phyloP scores from a whole-genome alignment of 495 filamentous ascomycete genomes.

The Aspergillus indologenus region DNA sequence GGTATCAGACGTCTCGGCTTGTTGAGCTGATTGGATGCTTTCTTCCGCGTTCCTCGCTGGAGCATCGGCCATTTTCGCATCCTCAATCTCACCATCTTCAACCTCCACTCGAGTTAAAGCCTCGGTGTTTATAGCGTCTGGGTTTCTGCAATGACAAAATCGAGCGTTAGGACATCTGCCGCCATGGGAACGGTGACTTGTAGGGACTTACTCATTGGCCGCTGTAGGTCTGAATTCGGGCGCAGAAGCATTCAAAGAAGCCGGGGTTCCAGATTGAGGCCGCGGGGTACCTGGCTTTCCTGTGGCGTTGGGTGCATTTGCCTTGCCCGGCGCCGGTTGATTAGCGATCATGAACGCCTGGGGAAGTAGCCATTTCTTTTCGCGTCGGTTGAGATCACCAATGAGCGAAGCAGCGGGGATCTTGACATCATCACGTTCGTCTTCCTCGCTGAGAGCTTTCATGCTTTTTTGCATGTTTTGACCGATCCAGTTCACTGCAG shows the following conservation, averaged over 20 bases:
- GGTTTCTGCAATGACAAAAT: slow-evolving; percentile 23
- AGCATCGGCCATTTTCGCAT: slow-evolving; percentile 51
- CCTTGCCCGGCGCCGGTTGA: slow-evolving; percentile 16
- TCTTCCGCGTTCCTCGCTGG: slow-evolving; percentile 18
- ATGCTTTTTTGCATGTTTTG: slow-evolving; percentile 65
- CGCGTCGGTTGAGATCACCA: slow-evolving; percentile 74
- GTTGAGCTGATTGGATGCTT: slow-evolving; percentile 8
- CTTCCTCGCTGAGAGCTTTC: slow-evolving; percentile 60
- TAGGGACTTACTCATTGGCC: slow-evolving; percentile 39
- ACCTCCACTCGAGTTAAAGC: slow-evolving; percentile 50
- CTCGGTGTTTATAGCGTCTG: slow-evolving; percentile 31
- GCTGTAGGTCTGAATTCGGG: slow-evolving; percentile 45
- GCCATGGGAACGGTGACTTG: not conserved
- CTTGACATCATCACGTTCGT: slow-evolving; percentile 82
- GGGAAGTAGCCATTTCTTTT: slow-evolving; percentile 80
- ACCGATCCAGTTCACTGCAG: slow-evolving; percentile 84
- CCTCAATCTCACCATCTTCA: slow-evolving; percentile 78
- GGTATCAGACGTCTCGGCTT: slow-evolving; percentile 12
- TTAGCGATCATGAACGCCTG: slow-evolving; percentile 62
- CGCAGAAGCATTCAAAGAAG: slow-evolving; percentile 45
- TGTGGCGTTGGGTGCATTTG: slow-evolving; percentile 12
- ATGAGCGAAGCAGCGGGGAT: slow-evolving; percentile 82
- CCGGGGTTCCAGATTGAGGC: slow-evolving; percentile 34
- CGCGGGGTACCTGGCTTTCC: slow-evolving; percentile 40
- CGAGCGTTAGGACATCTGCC: slow-evolving; percentile 11